phyloP scores from a whole-genome alignment of 75 land plant species.

The Picea glauca region DNA sequence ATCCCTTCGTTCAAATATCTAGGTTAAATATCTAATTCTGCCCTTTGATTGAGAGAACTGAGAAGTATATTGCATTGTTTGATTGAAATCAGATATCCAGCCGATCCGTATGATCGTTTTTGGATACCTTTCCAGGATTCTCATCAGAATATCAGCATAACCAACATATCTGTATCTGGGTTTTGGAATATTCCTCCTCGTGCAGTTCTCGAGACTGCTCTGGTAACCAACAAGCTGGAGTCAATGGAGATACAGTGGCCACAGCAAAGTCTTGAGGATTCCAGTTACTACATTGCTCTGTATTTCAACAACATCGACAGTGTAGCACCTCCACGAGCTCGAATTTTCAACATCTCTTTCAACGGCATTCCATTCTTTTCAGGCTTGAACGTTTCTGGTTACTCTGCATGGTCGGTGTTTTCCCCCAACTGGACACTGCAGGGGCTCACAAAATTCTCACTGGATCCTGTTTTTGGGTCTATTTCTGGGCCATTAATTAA shows the following conservation, averaged over 20 bases:
- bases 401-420: constrained; percentile 34
- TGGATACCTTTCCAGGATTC: constrained; percentile 46
- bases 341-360: constrained; percentile 46
- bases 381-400: constrained; percentile 27
- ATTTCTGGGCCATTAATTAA: constrained; percentile 61
- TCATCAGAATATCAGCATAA: constrained; percentile 16
- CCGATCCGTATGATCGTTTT: constrained; percentile 58
- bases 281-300: constrained; percentile 46
- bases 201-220: constrained; percentile 24
- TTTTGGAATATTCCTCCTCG: constrained; percentile 71
- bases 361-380: constrained; percentile 37
- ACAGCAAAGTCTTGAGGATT: constrained; percentile 11
- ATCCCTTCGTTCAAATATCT: too few relatives aligned
- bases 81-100: constrained; percentile 50
- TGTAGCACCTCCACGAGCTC: constrained; percentile 34
- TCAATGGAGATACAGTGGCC: constrained; percentile 50
- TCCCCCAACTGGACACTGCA: constrained; percentile 37
- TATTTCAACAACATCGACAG: constrained; percentile 47
- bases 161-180: constrained; percentile 23
- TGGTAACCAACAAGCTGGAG: constrained; percentile 38
- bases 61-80: too few relatives aligned
- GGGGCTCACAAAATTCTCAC: constrained; percentile 32
- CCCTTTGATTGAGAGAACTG: too few relatives aligned
- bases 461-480: constrained; percentile 27
- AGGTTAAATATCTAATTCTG: too few relatives aligned